Evolutionary conservation across 345 rosid genomes (phyloP), one percentile per base, ranked within the genome.

Genomic region (Brassica rapa): DNA sequence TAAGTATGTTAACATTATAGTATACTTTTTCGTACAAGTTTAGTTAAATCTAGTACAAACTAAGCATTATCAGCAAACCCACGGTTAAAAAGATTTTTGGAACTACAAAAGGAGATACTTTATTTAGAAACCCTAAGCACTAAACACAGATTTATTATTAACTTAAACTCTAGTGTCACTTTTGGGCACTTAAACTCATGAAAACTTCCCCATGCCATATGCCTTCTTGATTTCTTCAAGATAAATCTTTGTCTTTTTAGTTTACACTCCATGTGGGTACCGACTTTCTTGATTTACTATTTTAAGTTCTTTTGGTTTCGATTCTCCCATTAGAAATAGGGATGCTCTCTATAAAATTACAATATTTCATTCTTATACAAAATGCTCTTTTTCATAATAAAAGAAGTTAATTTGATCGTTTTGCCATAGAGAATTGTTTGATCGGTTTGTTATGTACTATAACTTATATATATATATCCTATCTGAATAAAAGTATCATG

Each of bases 101-200:
- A 69, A 74, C 30, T 74, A 70, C 6, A 46, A 80, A 75, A 6
- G 72, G 33, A 39, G 30, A 46, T 21, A 4, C 80, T 80, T 80
- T 65, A 70, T 80, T 75, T 80, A 65, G 80, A 41, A 75, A 75
- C 46, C 76, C 72, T 80, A 80, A 70, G 71, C 62, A 14, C 6
- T 49, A 53, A 41, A 14, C 33, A 67, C 27, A 67, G 15, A 39
- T 25, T 23, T 63, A 71, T 16, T 51, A 77, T 25, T 77, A 71
- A 63, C 29, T 72, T 30, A 43, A 23, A 59, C 53, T 51, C 70
- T 19, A 68, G 16, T 79, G 60, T 62, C 29, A 74, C 78, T 79
- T 79, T 79, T 35, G 78, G 76, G 83, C 72, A 80, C 83, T 80
- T 70, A 80, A 80, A 69, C 72, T 80, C 68, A 75, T 80, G 67